phyloP scores from a whole-genome alignment of 345 rosid genomes.

The Gossypium arboreum region DNA sequence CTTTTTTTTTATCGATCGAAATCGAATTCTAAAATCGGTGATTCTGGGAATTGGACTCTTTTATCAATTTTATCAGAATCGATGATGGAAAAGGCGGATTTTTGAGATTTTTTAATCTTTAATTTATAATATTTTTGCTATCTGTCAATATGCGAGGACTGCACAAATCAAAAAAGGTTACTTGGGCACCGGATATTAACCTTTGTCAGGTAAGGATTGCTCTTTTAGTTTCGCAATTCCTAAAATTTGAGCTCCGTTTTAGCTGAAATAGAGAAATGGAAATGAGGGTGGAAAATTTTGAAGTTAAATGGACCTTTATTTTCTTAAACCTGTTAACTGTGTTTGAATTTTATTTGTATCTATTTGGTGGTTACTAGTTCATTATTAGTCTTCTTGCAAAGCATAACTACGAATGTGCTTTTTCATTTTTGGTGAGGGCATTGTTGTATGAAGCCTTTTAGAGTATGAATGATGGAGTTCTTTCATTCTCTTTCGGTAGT shows the following conservation, averaged over 20 bases:
- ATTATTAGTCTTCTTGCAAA: not conserved
- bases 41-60: slow-evolving; percentile 12
- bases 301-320: not conserved
- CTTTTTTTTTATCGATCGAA: not conserved
- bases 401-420: not conserved
- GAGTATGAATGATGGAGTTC: not conserved
- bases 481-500: not conserved
- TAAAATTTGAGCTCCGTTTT: slow-evolving; percentile 5
- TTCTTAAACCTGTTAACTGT: not conserved
- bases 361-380: not conserved
- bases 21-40: slow-evolving; percentile 10
- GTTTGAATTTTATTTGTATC: not conserved
- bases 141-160: slow-evolving; percentile 71
- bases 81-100: slow-evolving; percentile 25
- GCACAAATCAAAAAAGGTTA: slow-evolving; percentile 77
- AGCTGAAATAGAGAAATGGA: not conserved
- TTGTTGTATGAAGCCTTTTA: not conserved
- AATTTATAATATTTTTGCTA: slow-evolving; percentile 5
- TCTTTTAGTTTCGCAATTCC: not conserved
- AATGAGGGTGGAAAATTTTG: not conserved
- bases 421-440: not conserved
- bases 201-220: slow-evolving; percentile 89
- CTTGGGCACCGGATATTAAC: slow-evolving; percentile 89
- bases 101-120: not conserved
- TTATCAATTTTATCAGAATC: slow-evolving; percentile 21